A percentile compares a stretch with the other conserved stretches of the same genome.
Evolutionary conservation across 768 basidiomycete species (phyloP).

Genomic region (Lentinula boryana): DNA sequence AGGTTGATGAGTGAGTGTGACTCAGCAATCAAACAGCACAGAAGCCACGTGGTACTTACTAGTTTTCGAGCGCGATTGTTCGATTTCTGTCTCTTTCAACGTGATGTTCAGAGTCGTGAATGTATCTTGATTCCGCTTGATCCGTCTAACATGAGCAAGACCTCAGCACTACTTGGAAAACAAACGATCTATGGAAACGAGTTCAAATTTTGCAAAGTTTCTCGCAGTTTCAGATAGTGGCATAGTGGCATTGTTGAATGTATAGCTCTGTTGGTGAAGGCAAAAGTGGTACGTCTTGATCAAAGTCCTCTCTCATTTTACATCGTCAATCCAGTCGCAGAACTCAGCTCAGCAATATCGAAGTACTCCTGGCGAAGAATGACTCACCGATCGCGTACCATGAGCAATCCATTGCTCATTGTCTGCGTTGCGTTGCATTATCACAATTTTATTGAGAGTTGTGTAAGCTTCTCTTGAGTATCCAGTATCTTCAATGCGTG

Average conservation of each 20-base stretch:
- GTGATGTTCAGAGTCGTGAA: background rate
- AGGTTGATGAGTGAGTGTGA: background rate
- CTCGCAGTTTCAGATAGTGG: background rate
- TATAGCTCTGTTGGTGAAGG: no score
- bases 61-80: background rate
- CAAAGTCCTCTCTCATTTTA: no score
- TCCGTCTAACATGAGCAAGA: background rate
- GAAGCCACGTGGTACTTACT: background rate
- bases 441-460: no score
- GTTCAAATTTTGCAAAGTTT: background rate
- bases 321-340: no score
- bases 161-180: background rate
- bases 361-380: no score
- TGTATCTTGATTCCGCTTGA: background rate
- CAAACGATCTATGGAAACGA: background rate
- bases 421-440: background rate
- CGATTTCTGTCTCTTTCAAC: background rate
- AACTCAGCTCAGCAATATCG: background rate
- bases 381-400: slow-evolving; percentile 2
- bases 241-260: no score
- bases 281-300: no score
- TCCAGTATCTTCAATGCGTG: no score
- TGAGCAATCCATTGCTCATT: slow-evolving; percentile 4
- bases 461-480: no score
- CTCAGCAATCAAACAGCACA: background rate